Conservation (phyloP, 495 filamentous ascomycete species). For the Neurospora sp. region DNA sequence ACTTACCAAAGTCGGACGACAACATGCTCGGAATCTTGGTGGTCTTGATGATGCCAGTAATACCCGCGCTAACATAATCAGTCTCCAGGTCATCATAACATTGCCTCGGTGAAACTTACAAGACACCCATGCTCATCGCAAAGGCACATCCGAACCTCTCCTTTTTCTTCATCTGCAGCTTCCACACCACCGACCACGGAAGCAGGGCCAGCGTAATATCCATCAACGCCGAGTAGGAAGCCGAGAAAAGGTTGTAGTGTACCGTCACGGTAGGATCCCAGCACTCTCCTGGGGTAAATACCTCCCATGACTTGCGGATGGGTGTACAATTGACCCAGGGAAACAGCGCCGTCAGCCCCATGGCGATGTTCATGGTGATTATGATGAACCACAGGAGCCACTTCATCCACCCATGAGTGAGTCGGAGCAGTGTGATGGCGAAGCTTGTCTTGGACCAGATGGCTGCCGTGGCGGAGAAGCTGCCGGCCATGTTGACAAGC, state of each 20-base stretch:
- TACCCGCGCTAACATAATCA: conserved; percentile 14
- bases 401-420: conserved; percentile 15
- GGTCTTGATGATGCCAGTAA: conserved; percentile 20
- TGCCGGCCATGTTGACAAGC: conserved; percentile 9
- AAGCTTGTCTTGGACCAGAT: conserved; percentile 27
- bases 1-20: background rate
- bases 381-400: conserved; percentile 21
- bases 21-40: conserved; percentile 8
- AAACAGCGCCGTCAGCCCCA: conserved; percentile 30
- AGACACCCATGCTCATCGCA: conserved; percentile 28
- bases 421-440: conserved; percentile 21
- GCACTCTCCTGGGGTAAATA: conserved; percentile 16
- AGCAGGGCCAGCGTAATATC: conserved; percentile 25
- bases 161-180: conserved; percentile 23
- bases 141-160: conserved; percentile 29
- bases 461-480: conserved; percentile 13
- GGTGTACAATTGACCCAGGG: conserved; percentile 30
- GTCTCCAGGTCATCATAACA: background rate
- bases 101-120: conserved; percentile 1
- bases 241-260: conserved; percentile 17
- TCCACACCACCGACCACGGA: conserved; percentile 26
- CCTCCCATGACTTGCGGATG: conserved; percentile 24
- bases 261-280: conserved; percentile 16
- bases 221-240: conserved; percentile 18
- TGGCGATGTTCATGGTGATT: conserved; percentile 25